Base-by-base conservation (phyloP, 2,329 filamentous ascomycete species). In the Botrytis porri region DNA sequence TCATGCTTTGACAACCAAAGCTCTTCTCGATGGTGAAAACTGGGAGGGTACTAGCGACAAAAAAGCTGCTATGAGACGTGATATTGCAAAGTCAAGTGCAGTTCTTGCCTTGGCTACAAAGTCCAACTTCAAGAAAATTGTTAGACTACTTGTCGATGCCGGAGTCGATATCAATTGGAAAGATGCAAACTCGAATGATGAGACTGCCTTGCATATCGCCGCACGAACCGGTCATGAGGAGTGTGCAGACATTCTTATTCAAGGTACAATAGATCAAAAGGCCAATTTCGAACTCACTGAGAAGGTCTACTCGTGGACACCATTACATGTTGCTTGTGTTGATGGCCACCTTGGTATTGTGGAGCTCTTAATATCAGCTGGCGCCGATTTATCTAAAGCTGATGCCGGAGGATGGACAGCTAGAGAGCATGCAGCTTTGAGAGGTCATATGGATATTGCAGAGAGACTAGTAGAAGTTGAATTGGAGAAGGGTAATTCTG, bases 391-490 rank as follows among this genome's bases (percentile, higher is more conserved):
- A 4, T 90, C 91, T 73, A 90, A 88, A 73, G 84, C 86, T 9
- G 96, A 99, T 81, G 92, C 91, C 0, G 98, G 94, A 62, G 95
- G 95, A 14, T 99, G 96, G 96, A 96, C 93, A 4, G 92, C 95
- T 1, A 94, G 92, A 80, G 96, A 99, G 80, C 96, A 99, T 81
- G 95, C 96, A 37, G 92, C 95, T 0, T 84, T 99, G 69, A 88
- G 96, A 80, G 96, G 96, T 0, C 95, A 99, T 81, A 88, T 98
- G 77, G 86, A 88, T 1, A 94, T 98, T 79, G 93, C 94, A 9
- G 85, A 87, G 62, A 87, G 89, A 51, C 86, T 98, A 32, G 88
- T 87, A 20, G 87, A 77, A 35, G 77, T 75, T 45, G 74, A 75
- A 7, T 75, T 76, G 6, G 80, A 76, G n/a, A 74, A 45, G 35